Evolutionary conservation across 345 rosid species (phyloP).

Genomic region (Tarenaya hassleriana): DNA sequence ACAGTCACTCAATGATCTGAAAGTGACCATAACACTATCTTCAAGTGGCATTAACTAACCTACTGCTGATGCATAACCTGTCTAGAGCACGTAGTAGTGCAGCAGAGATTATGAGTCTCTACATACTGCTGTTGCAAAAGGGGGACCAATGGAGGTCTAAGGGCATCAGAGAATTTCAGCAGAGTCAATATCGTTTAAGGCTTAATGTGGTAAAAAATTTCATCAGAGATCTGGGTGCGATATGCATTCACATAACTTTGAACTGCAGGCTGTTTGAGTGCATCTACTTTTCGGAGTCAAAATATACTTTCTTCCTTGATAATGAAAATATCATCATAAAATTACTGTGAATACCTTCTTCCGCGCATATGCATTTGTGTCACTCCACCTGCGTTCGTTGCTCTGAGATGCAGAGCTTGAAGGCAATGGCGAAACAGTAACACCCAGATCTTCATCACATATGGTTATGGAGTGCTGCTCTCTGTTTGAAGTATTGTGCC

Average conservation of each 20-base stretch:
- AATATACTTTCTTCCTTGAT: too few species aligned
- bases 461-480: constrained; percentile 38
- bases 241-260: background rate
- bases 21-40: too few species aligned
- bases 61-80: too few species aligned
- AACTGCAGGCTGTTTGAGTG: background rate
- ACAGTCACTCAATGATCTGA: too few species aligned
- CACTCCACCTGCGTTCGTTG: constrained; percentile 67
- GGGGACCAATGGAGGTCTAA: too few species aligned
- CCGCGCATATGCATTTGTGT: constrained; percentile 55
- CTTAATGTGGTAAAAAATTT: too few species aligned
- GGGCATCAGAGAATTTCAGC: too few species aligned
- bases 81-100: too few species aligned
- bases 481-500: constrained; percentile 33
- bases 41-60: too few species aligned
- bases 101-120: too few species aligned
- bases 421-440: constrained; percentile 40
- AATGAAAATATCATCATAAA: background rate
- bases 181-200: background rate
- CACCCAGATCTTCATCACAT: constrained; percentile 43
- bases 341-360: constrained; percentile 57
- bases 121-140: too few species aligned
- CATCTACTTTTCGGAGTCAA: background rate
- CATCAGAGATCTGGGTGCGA: too few species aligned
- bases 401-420: constrained; percentile 35